These are phyloP conservation scores for Mycosphaerelloides madeirae DNA, from an alignment of 2,329 filamentous ascomycete species.

Conservation along the genomic window DNA sequence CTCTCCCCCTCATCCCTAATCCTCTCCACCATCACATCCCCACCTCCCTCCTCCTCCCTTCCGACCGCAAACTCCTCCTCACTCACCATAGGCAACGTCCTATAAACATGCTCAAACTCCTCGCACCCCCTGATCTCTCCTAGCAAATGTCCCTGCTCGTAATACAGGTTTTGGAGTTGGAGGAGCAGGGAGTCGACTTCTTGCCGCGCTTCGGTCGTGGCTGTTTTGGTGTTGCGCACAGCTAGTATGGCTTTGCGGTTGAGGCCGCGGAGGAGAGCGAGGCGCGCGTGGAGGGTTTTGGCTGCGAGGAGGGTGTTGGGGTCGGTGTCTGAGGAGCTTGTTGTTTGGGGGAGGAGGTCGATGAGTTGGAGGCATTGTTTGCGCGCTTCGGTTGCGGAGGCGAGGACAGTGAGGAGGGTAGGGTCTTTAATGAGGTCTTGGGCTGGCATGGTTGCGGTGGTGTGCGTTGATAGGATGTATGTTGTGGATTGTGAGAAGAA, in stretches of 20 bases:
- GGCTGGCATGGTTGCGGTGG: slow-evolving; percentile 17
- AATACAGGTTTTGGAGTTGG: slow-evolving; percentile 91
- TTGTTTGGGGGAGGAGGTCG: slow-evolving; percentile 49
- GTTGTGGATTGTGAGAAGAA: not conserved
- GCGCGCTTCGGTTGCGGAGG: slow-evolving; percentile 68
- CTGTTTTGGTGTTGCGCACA: slow-evolving; percentile 78
- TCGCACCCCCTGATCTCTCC: slow-evolving; percentile 89
- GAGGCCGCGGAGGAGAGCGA: slow-evolving; percentile 74
- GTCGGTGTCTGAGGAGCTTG: slow-evolving; percentile 34
- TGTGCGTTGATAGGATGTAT: not conserved
- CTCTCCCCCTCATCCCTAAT: slow-evolving; percentile 88
- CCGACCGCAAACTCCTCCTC: slow-evolving; percentile 72
- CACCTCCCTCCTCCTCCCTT: slow-evolving; percentile 64
- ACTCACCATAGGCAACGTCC: slow-evolving; percentile 74
- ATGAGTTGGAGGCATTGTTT: slow-evolving; percentile 61
- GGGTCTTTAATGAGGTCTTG: slow-evolving; percentile 53
- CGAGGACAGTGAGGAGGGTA: slow-evolving; percentile 62
- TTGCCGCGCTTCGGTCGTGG: slow-evolving; percentile 79
- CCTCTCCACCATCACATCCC: slow-evolving; percentile 79
- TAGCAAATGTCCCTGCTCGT: slow-evolving; percentile 85
- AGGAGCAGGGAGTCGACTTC: slow-evolving; percentile 90
- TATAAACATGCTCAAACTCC: slow-evolving; percentile 90
- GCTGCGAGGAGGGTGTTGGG: slow-evolving; percentile 55
- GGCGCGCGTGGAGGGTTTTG: slow-evolving; percentile 71
- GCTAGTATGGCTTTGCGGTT: slow-evolving; percentile 77